Conservation (phyloP, 129 eudicot genomes). For the Silybum marianum region DNA sequence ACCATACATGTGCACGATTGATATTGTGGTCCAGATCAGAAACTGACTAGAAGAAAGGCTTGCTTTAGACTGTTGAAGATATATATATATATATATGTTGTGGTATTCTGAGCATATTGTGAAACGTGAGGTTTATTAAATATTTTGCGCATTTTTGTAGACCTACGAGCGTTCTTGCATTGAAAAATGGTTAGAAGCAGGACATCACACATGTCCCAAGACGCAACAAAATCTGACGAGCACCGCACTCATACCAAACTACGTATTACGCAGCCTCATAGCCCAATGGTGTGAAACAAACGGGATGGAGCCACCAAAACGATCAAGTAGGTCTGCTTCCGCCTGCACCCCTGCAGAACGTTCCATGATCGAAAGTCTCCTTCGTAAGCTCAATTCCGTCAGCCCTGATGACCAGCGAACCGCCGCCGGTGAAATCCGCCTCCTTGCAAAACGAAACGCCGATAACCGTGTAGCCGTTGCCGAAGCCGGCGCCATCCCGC, state of each 20-base stretch:
- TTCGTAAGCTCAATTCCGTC: slow-evolving; percentile 49
- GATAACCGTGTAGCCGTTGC: slow-evolving; percentile 77
- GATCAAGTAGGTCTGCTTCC: slow-evolving; percentile 52
- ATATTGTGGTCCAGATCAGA: too few relatives aligned
- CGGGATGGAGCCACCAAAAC: slow-evolving; percentile 64
- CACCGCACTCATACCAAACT: slow-evolving; percentile 65
- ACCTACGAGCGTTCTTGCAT: slow-evolving; percentile 75
- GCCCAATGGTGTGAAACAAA: slow-evolving; percentile 81
- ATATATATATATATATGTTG: not conserved
- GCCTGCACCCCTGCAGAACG: slow-evolving; percentile 73
- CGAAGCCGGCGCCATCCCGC: slow-evolving; percentile 78
- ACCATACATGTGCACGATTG: too few relatives aligned
- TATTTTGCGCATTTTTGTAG: slow-evolving; percentile 27
- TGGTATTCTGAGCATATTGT: not conserved
- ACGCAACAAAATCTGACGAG: slow-evolving; percentile 63
- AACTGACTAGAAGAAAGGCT: not conserved
- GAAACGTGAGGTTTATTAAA: slow-evolving; percentile 15
- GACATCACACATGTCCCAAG: slow-evolving; percentile 75
- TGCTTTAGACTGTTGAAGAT: too few relatives aligned
- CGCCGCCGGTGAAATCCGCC: slow-evolving; percentile 78
- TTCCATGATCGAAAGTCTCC: slow-evolving; percentile 56
- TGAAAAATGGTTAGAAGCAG: slow-evolving; percentile 78
- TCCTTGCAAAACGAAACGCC: slow-evolving; percentile 77
- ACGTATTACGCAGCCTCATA: slow-evolving; percentile 72
- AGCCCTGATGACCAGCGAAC: slow-evolving; percentile 61